Conservation (phyloP, 1,139 yeast genomes). For the Wickerhamomyces sp. region DNA sequence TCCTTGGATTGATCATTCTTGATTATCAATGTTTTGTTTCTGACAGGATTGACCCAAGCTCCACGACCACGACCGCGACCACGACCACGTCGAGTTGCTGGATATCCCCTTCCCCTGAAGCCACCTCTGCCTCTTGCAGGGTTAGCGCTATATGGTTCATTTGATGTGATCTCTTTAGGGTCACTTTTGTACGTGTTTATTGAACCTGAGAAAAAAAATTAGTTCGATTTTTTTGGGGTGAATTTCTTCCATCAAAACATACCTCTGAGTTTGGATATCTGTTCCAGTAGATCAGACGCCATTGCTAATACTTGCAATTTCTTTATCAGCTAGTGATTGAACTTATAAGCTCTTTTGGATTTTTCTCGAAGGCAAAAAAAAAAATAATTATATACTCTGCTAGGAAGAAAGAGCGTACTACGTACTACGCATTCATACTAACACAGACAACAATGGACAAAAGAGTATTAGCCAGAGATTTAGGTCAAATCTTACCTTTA, state of each 20-base stretch:
- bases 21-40: constrained; percentile 30
- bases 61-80: constrained; percentile 3
- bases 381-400: neutral
- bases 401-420: too few species aligned
- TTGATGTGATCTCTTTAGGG: constrained; percentile 3
- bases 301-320: neutral
- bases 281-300: constrained; percentile 4
- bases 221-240: too few species aligned
- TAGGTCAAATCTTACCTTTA: constrained; percentile 41
- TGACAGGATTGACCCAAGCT: constrained; percentile 6
- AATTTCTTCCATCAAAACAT: neutral
- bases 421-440: too few species aligned
- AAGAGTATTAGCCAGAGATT: constrained; percentile 8
- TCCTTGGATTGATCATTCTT: constrained; percentile 14
- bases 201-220: constrained; percentile 3
- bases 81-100: constrained; percentile 15
- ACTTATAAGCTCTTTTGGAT: too few species aligned
- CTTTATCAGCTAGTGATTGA: neutral
- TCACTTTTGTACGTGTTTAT: constrained; percentile 7
- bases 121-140: neutral
- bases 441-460: constrained; percentile 2
- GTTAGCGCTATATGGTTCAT: constrained; percentile 5
- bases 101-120: constrained; percentile 5
- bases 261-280: constrained; percentile 11
- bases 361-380: neutral